Base-by-base conservation (phyloP, 208 protist genomes). In the Trypanosoma platydactyli region DNA sequence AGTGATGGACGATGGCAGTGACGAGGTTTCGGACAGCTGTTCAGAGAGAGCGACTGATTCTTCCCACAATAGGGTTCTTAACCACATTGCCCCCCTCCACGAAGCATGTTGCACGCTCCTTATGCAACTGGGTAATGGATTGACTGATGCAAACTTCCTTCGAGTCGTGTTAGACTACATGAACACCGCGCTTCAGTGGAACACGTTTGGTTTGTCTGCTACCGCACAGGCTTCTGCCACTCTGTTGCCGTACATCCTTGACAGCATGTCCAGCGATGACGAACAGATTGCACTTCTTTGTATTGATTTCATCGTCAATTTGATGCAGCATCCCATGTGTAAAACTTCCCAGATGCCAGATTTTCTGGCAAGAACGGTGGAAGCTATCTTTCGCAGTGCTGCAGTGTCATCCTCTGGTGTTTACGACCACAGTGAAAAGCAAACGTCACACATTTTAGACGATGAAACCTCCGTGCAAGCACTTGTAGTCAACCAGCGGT, bases 241-340 rank as follows among this genome's bases (percentile, higher is more conserved):
- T 30, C 11, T 73, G 7, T n/a, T 73, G 7, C 67, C 67, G 25
- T 40, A 61, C 11, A 38, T 66, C 3, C 35, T 73, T 16, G 29
- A 42, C 18, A 25, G 13, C 44, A 45, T 64, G 7, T 18, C 5
- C 20, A 53, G 29, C 46, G 40, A 4, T 46, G 38, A 55, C 18
- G 67, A 57, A 3, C 35, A 73, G n/a, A n/a, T 3, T 41, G 18
- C 29, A n/a, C 24, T 66, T 41, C 29, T 50, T 58, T 73, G 50
- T 33, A 45, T 73, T 7, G 48, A 64, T n/a, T 65, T 73, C 44
- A 48, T 73, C 22, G 24, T 16, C 40, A 24, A 51, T 35, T 11
- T 73, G 5, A 58, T 41, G 11, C 38, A 68, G 41, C 12, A 40
- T 59, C 16, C 12, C 9, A 40, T 45, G n/a, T 24, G 27, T 27